phyloP scores from a whole-genome alignment of 345 rosid genomes.

The Mangifera indica region DNA sequence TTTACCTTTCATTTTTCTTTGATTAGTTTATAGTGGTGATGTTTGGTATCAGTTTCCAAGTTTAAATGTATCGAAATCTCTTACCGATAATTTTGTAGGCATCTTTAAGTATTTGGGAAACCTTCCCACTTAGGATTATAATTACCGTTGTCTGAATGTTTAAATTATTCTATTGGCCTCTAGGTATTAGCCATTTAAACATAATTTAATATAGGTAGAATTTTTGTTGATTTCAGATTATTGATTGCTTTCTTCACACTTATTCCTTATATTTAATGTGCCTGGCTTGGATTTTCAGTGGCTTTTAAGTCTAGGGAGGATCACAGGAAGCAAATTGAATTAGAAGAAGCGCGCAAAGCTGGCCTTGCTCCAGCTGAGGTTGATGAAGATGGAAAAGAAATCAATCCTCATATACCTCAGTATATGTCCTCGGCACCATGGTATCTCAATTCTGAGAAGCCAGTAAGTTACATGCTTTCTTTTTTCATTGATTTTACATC shows the following conservation, averaged over 20 bases:
- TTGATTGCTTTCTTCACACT: not conserved
- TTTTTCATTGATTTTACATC: not conserved
- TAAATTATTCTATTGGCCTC: too few relatives aligned
- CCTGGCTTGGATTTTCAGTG: slow-evolving; percentile 33
- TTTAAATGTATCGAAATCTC: not conserved
- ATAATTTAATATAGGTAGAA: not conserved
- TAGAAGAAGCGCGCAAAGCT: slow-evolving; percentile 71
- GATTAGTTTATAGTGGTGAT: not conserved
- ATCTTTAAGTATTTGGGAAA: not conserved
- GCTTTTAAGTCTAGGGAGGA: slow-evolving; percentile 67
- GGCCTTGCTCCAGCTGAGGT: slow-evolving; percentile 78
- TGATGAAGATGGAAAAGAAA: slow-evolving; percentile 65
- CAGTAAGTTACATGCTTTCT: slow-evolving; percentile 38
- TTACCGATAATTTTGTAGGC: not conserved
- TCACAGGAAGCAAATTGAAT: slow-evolving; percentile 61
- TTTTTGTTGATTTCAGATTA: not conserved
- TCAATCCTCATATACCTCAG: slow-evolving; percentile 71
- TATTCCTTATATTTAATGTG: not conserved
- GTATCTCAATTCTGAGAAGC: slow-evolving; percentile 67
- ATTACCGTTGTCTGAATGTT: too few relatives aligned
- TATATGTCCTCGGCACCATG: slow-evolving; percentile 63
- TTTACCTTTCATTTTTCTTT: not conserved
- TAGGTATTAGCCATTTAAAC: not conserved
- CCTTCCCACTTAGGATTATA: too few relatives aligned
- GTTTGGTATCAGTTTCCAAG: not conserved